Evolutionary conservation across 441 rosid species (phyloP).

Genomic region (California macrophylla): DNA sequence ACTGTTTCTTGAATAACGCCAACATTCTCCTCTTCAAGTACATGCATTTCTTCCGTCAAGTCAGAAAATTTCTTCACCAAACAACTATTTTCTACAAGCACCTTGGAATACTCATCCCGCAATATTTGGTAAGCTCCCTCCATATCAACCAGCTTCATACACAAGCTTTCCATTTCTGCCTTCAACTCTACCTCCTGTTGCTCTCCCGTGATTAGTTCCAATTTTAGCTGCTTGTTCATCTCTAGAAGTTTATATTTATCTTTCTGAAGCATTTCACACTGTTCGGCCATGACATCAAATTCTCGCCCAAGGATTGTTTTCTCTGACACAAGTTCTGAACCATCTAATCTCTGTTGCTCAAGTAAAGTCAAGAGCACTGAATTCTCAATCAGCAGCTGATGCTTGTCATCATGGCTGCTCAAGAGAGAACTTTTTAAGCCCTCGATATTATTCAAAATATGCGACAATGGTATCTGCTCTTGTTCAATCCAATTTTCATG

Average conservation of each 20-base stretch:
- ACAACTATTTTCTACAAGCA: conserved; percentile 36
- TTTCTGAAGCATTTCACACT: conserved; percentile 31
- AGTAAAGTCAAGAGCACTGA: conserved; percentile 45
- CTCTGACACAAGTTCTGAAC: conserved; percentile 34
- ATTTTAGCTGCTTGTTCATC: conserved; percentile 43
- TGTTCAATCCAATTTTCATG: conserved; percentile 24
- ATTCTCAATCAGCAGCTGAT: conserved; percentile 49
- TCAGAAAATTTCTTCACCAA: conserved; percentile 39
- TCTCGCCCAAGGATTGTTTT: conserved; percentile 34
- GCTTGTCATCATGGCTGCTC: conserved; percentile 40
- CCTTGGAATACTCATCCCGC: conserved; percentile 40
- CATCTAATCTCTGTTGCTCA: conserved; percentile 31
- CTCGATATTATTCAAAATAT: conserved; percentile 35
- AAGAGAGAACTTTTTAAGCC: conserved; percentile 38
- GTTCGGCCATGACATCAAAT: conserved; percentile 25
- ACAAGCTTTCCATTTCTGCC: conserved; percentile 32
- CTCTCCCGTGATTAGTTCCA: conserved; percentile 38
- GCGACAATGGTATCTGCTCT: conserved; percentile 34
- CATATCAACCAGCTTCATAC: conserved; percentile 33
- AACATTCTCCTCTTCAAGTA: conserved; percentile 54
- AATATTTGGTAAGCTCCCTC: conserved; percentile 38
- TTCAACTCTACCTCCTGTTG: conserved; percentile 38
- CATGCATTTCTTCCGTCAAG: conserved; percentile 37
- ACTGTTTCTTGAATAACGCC: conserved; percentile 43
- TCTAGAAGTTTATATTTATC: conserved; percentile 43